Base-by-base conservation (phyloP, 345 rosid genomes). In the Citropsis articulata region DNA sequence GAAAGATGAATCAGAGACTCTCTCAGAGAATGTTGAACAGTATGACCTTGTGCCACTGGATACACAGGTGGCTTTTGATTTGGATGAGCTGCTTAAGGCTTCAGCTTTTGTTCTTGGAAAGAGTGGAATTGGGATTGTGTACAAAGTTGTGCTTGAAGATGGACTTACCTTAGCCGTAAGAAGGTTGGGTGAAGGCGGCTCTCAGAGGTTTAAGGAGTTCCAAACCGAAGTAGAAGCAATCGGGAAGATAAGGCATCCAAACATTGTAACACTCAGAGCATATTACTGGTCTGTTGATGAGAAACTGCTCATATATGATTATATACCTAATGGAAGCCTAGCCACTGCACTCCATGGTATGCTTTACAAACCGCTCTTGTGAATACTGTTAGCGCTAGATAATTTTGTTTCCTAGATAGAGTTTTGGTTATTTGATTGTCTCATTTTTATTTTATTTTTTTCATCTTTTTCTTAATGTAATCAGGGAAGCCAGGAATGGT, bases 221-320 rank as follows among this genome's bases (percentile, higher is more conserved):
- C 97, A 92, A 87, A 91, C 92, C 0, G 98, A 95, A 89, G 97
- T 94, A 56, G 98, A 95, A 86, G 97, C 98, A 57, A 88, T 95
- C 9, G 99, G 98, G 69, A 94, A 92, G 89, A 87, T 93, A 21
- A 91, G 95, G 86, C 99, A 95, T 84, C 97, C 93, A 1, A 92
- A 95, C 77, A 81, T 93, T 45, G 97, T 89, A 70, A 90, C 88
- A 81, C 98, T 95, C 59, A 86, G 91, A 82, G 98, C 99, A 21
- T 95, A 95, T 82, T 95, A 93, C 82, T 95, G 99, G 99, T 92
- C 97, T 76, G 98, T 92, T 25, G 99, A 95, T 69, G 99, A 95
- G 89, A 95, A 93, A 90, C 85, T 95, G 84, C 93, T 95, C 28
- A 88, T 95, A 79, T 91, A 95, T 78, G 98, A 95, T 81, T 91